Evolutionary conservation across 805 yeast genomes (phyloP), one percentile per base, ranked within the genome.

Genomic region (Wickerhamiella dianesei): DNA sequence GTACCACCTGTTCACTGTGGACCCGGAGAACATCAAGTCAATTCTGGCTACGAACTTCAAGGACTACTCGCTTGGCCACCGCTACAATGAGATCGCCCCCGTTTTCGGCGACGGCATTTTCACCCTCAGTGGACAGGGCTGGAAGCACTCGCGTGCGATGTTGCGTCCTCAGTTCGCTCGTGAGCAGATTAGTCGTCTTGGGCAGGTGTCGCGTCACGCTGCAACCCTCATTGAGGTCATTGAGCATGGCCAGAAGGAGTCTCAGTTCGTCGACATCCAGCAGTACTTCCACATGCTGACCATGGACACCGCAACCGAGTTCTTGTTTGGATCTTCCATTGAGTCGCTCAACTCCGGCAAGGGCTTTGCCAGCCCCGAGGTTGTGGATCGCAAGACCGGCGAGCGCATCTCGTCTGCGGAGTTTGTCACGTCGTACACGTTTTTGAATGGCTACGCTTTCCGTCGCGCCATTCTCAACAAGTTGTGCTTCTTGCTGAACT

Each of bases 71-170:
- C 52, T 64, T 18, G 65, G 63, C 1, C 22, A 37, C 17, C 54
- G 69, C 13, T 45, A 55, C 40, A 45, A 40, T 13, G 53, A 53
- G 36, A 52, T 64, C 39, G 47, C 43, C 20, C 63, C 62, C 13
- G 44, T 64, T 21, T 51, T 65, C 14, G 68, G 68, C 4, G 51
- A 55, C 25, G 68, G 69, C 2, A 64, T 65, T 41, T 65, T 65
- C 54, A 64, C 67, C 3, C 56, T 60, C 20, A 59, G 58, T 36
- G 65, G 65, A 22, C 54, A 53, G 37, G 60, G 58, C 21, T 65
- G 69, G 69, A 57, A 59, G 41, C 67, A 64, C 45, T 60, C 67
- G 18, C 54, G 69, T 13, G 57, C 62, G 3, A 48, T 64, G 57
- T 55, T 64, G 40, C 56, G 67, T 35, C 69, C 69, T 4, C 65